phyloP scores from a whole-genome alignment of 176 grass and related monocot species.

The Carex parvula region DNA sequence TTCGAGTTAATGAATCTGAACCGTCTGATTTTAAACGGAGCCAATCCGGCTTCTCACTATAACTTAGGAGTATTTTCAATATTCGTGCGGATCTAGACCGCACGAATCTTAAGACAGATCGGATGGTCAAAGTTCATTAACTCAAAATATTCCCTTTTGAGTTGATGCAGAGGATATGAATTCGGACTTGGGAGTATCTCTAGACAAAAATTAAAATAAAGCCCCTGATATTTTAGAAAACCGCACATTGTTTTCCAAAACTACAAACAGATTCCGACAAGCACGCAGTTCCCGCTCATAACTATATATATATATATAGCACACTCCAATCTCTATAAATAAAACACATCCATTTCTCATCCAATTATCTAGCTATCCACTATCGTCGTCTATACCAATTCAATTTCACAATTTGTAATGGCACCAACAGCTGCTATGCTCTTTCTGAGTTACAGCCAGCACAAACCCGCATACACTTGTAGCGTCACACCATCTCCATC shows the following conservation, averaged over 20 bases:
- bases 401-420: slow-evolving; percentile 27
- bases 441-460: slow-evolving; percentile 77
- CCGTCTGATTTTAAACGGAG: too few relatives aligned
- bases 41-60: too few relatives aligned
- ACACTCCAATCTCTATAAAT: slow-evolving; percentile 37
- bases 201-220: background rate
- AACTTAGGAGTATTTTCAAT: too few relatives aligned
- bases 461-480: slow-evolving; percentile 12
- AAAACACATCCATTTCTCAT: background rate
- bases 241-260: slow-evolving; percentile 18
- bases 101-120: too few relatives aligned
- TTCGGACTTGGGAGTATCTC: background rate
- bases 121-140: too few relatives aligned
- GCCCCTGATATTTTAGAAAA: background rate
- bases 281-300: background rate
- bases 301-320: background rate
- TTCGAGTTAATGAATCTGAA: too few relatives aligned
- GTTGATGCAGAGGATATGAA: too few relatives aligned
- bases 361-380: background rate
- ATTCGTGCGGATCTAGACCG: too few relatives aligned
- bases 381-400: background rate
- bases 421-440: slow-evolving; percentile 75
- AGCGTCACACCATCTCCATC: background rate
- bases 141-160: too few relatives aligned
- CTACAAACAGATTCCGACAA: background rate